Conservation (phyloP, 2,329 filamentous ascomycete genomes). For the Nothophoma quercina region DNA sequence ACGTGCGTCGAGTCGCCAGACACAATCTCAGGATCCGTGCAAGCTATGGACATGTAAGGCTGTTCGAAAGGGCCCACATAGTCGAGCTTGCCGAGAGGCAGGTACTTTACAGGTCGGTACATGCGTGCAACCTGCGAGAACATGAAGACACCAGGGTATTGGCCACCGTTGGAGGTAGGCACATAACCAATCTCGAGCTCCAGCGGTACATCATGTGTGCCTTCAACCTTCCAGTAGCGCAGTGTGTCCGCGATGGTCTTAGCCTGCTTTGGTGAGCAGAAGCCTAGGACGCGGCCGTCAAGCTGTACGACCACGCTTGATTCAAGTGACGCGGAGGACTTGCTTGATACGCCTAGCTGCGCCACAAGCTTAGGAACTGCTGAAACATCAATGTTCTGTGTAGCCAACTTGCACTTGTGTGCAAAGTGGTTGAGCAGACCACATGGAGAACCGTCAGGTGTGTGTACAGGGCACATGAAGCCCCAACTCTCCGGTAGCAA, state of each 20-base stretch:
- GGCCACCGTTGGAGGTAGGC: slow-evolving; percentile 86
- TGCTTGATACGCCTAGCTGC: slow-evolving; percentile 79
- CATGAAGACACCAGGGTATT: slow-evolving; percentile 96
- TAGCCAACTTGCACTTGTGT: slow-evolving; percentile 92
- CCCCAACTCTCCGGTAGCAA: slow-evolving; percentile 97
- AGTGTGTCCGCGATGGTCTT: slow-evolving; percentile 83
- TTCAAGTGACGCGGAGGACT: slow-evolving; percentile 78
- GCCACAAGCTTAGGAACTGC: slow-evolving; percentile 75
- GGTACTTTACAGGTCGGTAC: slow-evolving; percentile 90
- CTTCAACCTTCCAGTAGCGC: slow-evolving; percentile 94
- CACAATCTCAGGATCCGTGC: slow-evolving; percentile 83
- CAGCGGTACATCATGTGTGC: slow-evolving; percentile 77
- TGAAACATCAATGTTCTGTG: slow-evolving; percentile 75
- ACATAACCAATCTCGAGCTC: slow-evolving; percentile 93
- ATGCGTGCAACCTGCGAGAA: slow-evolving; percentile 84
- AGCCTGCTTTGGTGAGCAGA: slow-evolving; percentile 85
- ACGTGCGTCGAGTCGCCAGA: slow-evolving; percentile 93
- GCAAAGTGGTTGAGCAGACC: slow-evolving; percentile 93
- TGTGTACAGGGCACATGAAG: slow-evolving; percentile 96
- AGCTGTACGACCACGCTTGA: slow-evolving; percentile 90
- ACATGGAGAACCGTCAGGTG: slow-evolving; percentile 93
- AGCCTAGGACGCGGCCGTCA: slow-evolving; percentile 88
- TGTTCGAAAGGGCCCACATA: slow-evolving; percentile 94
- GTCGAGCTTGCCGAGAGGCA: slow-evolving; percentile 85
- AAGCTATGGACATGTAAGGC: slow-evolving; percentile 97